phyloP scores from a whole-genome alignment of 441 rosid genomes.

The Hura crepitans region DNA sequence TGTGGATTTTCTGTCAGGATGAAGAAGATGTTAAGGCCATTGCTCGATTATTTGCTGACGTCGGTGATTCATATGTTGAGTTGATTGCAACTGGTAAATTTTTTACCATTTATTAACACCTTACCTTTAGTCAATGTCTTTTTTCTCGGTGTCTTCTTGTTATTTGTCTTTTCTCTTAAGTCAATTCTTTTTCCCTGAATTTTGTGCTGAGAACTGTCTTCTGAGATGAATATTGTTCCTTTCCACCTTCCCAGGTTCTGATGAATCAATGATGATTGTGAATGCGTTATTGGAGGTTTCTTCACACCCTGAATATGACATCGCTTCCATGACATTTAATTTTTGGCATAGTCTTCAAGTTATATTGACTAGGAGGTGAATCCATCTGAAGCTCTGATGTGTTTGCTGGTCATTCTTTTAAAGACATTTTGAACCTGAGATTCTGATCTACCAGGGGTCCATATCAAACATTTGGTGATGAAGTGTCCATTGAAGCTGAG shows the following conservation, averaged over 20 bases:
- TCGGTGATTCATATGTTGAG: constrained; percentile 98
- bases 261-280: constrained; percentile 82
- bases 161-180: constrained; percentile 2
- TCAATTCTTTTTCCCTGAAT: constrained; percentile 21
- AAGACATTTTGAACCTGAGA: constrained; percentile 27
- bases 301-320: constrained; percentile 90
- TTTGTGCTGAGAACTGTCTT: constrained; percentile 14
- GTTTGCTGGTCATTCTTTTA: constrained; percentile 16
- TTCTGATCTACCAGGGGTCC: constrained; percentile 63
- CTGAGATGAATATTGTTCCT: constrained; percentile 4
- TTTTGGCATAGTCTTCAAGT: constrained; percentile 99
- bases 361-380: constrained; percentile 77
- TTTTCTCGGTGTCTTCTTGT: not conserved
- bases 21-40: constrained; percentile 99
- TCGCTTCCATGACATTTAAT: constrained; percentile 99
- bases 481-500: constrained; percentile 72
- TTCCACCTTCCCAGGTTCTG: constrained; percentile 55
- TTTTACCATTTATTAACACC: constrained; percentile 20
- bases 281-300: constrained; percentile 87
- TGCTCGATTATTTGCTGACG: constrained; percentile 93
- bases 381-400: constrained; percentile 20
- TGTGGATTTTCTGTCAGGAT: constrained; percentile 52
- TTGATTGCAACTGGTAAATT: constrained; percentile 82
- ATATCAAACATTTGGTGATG: constrained; percentile 57
- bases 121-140: constrained; percentile 23